A percentile compares a stretch with the other conserved stretches of the same genome.
Evolutionary conservation across 2,329 filamentous ascomycete genomes (phyloP).

Genomic region (Paraconiothyrium brasiliense): DNA sequence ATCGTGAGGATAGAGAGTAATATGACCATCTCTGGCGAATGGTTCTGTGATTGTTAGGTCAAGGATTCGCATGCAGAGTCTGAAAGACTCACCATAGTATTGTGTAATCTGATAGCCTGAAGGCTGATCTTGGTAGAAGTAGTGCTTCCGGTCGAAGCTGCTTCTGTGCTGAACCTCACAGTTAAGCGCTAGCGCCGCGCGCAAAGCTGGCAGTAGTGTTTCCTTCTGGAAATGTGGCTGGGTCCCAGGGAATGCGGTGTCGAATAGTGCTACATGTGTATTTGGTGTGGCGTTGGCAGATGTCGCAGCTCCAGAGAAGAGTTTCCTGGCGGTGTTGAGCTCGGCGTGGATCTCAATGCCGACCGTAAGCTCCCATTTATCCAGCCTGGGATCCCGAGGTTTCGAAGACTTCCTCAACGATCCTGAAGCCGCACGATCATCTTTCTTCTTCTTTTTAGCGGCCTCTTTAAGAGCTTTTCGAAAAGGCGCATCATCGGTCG

Average conservation of each 20-base stretch:
- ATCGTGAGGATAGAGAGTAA: conserved; percentile 78
- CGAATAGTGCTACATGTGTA: conserved; percentile 87
- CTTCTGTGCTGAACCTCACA: conserved; percentile 81
- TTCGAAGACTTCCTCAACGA: conserved; percentile 23
- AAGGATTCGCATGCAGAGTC: not conserved
- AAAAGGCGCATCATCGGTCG: conserved; percentile 44
- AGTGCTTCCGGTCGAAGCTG: conserved; percentile 95
- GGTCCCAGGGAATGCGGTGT: conserved; percentile 86
- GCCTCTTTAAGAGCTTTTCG: conserved; percentile 51
- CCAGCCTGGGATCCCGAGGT: conserved; percentile 35
- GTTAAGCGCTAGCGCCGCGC: conserved; percentile 84
- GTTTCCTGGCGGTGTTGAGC: conserved; percentile 85
- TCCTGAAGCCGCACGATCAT: conserved; percentile 20
- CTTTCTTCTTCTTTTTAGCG: conserved; percentile 44
- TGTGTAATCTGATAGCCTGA: conserved; percentile 98
- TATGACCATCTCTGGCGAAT: conserved; percentile 72
- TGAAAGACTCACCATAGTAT: conserved; percentile 71
- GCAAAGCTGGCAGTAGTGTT: conserved; percentile 86
- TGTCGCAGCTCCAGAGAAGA: conserved; percentile 76
- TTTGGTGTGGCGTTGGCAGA: conserved; percentile 74
- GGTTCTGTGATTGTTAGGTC: conserved; percentile 55
- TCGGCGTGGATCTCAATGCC: conserved; percentile 98
- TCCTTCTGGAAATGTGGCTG: conserved; percentile 86
- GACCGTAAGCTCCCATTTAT: conserved; percentile 90
- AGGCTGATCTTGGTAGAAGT: conserved; percentile 99